Percentiles rank a stretch among this genome's conserved stretches.
Evolutionary conservation across 2,329 filamentous ascomycete genomes (phyloP).

Genomic region (Microascus cirrosus): DNA sequence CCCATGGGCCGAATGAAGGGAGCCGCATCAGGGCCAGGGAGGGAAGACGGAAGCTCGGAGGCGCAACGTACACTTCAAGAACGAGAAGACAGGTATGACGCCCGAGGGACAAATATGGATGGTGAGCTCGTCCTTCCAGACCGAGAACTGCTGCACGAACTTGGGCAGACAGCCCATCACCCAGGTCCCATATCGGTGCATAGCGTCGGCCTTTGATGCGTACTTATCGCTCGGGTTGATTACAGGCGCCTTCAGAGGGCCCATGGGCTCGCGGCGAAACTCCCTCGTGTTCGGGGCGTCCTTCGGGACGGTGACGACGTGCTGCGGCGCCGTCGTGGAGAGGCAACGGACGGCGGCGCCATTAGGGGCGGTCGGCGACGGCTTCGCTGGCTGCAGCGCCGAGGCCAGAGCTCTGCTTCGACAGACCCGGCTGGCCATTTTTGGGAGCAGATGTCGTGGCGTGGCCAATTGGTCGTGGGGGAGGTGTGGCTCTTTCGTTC

Average conservation of each 20-base stretch:
- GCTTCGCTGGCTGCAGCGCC: constrained; percentile 40
- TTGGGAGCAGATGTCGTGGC: constrained; percentile 10
- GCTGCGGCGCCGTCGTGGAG: constrained; percentile 31
- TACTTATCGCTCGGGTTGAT: constrained; percentile 93
- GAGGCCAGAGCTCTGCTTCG: constrained; percentile 44
- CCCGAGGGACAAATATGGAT: constrained; percentile 85
- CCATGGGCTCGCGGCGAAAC: constrained; percentile 44
- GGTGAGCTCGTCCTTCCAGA: constrained; percentile 98
- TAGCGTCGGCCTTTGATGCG: constrained; percentile 69
- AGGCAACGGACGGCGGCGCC: constrained; percentile 35
- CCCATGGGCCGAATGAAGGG: neutral
- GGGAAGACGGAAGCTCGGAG: neutral
- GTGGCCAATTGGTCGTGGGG: constrained; percentile 29
- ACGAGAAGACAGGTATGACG: constrained; percentile 82
- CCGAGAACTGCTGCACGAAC: constrained; percentile 97
- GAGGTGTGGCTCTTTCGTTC: neutral
- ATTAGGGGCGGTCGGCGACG: constrained; percentile 26
- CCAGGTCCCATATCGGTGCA: constrained; percentile 95
- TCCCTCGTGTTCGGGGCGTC: constrained; percentile 57
- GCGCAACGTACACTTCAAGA: constrained; percentile 61
- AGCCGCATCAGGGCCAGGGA: too few species aligned
- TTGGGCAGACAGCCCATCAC: constrained; percentile 94
- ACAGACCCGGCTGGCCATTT: constrained; percentile 23
- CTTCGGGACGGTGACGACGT: constrained; percentile 45
- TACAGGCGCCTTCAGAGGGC: constrained; percentile 59